A percentile compares a stretch with the other conserved stretches of the same genome.
These are phyloP conservation scores for Pseudogymnoascus sp. DNA, from an alignment of 2,329 filamentous ascomycete species.

Conservation along the genomic window DNA sequence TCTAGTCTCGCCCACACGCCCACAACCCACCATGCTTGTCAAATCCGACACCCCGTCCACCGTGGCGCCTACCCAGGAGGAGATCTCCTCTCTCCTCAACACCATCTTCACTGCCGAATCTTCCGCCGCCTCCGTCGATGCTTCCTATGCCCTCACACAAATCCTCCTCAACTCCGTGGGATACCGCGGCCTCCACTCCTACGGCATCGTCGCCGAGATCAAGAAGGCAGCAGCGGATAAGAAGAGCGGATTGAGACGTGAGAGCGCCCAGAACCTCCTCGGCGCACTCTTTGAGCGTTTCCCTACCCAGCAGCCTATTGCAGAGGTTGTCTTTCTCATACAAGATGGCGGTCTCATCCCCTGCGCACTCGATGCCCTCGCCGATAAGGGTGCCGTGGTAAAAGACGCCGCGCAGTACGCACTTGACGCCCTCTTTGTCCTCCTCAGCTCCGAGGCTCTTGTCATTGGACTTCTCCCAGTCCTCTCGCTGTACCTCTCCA, in stretches of 20 bases:
- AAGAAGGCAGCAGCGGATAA: constrained; percentile 83
- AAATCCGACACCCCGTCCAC: constrained; percentile 32
- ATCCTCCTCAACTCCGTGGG: constrained; percentile 58
- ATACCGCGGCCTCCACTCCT: constrained; percentile 52
- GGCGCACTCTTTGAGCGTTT: constrained; percentile 91
- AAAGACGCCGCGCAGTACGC: constrained; percentile 91
- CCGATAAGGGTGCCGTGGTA: constrained; percentile 84
- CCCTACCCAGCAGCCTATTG: constrained; percentile 65
- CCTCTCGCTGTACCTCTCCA: constrained; percentile 67
- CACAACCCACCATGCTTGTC: constrained; percentile 38
- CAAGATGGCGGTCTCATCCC: constrained; percentile 68
- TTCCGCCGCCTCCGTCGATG: constrained; percentile 50
- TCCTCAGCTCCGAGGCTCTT: constrained; percentile 73
- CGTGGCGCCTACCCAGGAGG: constrained; percentile 54
- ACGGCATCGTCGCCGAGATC: constrained; percentile 55
- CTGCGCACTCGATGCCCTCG: constrained; percentile 71
- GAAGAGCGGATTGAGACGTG: constrained; percentile 78
- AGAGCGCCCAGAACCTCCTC: constrained; percentile 90
- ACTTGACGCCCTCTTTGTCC: constrained; percentile 76
- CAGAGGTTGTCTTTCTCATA: constrained; percentile 74
- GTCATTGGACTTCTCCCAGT: constrained; percentile 74
- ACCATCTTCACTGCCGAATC: constrained; percentile 55
- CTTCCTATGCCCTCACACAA: constrained; percentile 56
- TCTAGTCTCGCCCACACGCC: constrained; percentile 33
- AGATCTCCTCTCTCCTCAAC: constrained; percentile 56